phyloP scores from a whole-genome alignment of 805 yeast species.

The Saccharomycopsis fermentans region DNA sequence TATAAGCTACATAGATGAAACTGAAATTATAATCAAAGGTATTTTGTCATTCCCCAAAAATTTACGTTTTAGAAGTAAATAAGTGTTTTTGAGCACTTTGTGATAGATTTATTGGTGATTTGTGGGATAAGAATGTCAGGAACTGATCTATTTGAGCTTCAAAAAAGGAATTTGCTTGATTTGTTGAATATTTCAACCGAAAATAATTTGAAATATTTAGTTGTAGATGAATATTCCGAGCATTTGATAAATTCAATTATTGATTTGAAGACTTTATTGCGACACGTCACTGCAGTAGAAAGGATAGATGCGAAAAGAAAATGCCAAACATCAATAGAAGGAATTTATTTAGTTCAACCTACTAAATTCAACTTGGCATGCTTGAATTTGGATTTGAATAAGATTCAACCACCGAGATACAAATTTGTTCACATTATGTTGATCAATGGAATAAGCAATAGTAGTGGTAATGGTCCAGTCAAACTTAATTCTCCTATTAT shows the following conservation, averaged over 20 bases:
- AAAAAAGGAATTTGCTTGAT: background rate
- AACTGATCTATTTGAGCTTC: slow-evolving; percentile 4
- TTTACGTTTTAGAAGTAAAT: background rate
- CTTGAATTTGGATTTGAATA: slow-evolving; percentile 56
- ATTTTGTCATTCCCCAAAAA: too few relatives aligned
- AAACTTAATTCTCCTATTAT: slow-evolving; percentile 17
- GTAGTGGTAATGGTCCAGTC: background rate
- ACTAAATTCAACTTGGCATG: slow-evolving; percentile 61
- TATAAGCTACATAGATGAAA: too few relatives aligned
- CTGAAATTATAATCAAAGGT: too few relatives aligned
- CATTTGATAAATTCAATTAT: slow-evolving; percentile 38
- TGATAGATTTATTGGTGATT: background rate
- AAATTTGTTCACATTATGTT: slow-evolving; percentile 22
- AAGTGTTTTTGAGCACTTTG: background rate
- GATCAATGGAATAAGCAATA: background rate
- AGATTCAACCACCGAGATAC: slow-evolving; percentile 59
- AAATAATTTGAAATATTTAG: slow-evolving; percentile 41
- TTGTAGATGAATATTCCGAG: slow-evolving; percentile 49
- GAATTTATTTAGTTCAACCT: slow-evolving; percentile 71
- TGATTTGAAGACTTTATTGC: slow-evolving; percentile 37
- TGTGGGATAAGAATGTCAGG: background rate
- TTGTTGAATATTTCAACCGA: slow-evolving; percentile 19
- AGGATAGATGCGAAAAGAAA: slow-evolving; percentile 51
- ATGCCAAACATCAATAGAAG: slow-evolving; percentile 59
- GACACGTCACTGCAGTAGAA: slow-evolving; percentile 55